Evolutionary conservation across 768 basidiomycete species (phyloP).

Genomic region (Cystofilobasidium capitatum): DNA sequence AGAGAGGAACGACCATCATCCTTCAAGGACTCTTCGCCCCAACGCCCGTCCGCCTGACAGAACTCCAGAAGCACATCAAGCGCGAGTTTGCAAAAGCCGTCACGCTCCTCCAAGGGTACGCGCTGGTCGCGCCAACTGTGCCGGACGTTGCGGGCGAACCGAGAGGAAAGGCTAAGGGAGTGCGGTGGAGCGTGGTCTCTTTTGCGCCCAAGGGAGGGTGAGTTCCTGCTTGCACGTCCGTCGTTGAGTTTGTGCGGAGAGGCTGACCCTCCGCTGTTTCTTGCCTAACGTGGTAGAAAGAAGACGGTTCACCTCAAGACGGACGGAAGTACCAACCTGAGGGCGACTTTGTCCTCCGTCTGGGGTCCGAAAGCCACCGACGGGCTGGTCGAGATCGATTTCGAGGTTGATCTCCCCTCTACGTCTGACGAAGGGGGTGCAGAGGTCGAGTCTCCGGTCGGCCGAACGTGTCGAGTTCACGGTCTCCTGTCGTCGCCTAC

Average conservation of each 20-base stretch:
- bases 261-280: background rate
- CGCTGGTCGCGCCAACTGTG: conserved; percentile 58
- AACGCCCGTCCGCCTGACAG: conserved; percentile 83
- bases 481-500: background rate
- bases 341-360: conserved; percentile 58
- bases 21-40: conserved; percentile 64
- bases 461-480: background rate
- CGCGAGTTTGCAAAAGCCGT: conserved; percentile 81
- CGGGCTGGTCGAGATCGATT: conserved; percentile 60
- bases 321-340: conserved; percentile 53
- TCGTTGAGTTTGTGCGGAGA: too few relatives aligned
- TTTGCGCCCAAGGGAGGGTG: conserved; percentile 54
- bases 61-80: conserved; percentile 77
- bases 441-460: background rate
- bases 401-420: conserved; percentile 46
- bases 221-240: too few relatives aligned
- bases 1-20: conserved; percentile 80
- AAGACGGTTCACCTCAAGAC: conserved; percentile 59
- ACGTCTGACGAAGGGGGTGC: background rate
- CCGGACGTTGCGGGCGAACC: conserved; percentile 14
- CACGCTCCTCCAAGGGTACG: conserved; percentile 74
- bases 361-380: conserved; percentile 80
- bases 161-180: conserved; percentile 42
- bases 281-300: conserved; percentile 35
- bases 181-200: conserved; percentile 66